These are phyloP conservation scores for Zopfochytrium polystomum DNA, from an alignment of 371 early-diverging fungal species.

Conservation along the genomic window DNA sequence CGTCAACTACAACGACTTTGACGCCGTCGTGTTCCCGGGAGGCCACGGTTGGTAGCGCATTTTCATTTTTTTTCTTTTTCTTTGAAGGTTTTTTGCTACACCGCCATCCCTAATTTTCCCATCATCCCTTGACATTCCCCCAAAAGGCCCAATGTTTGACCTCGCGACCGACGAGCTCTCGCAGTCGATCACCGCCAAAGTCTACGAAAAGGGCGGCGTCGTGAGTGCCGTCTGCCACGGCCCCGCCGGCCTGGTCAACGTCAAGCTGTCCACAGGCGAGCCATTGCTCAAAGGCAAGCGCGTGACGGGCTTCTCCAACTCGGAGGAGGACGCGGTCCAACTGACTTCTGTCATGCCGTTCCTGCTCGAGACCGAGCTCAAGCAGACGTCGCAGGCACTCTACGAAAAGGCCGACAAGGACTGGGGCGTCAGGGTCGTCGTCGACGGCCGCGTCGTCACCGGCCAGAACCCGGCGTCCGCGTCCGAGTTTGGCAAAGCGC, in stretches of 20 bases:
- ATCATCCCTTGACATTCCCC: not conserved
- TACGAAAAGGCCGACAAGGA: constrained; percentile 43
- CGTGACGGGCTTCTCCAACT: constrained; percentile 48
- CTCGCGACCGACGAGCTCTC: constrained; percentile 38
- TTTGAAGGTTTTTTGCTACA: not conserved
- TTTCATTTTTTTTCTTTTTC: not conserved
- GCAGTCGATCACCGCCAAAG: constrained; percentile 28
- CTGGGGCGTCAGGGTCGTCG: constrained; percentile 36
- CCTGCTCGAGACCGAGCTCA: constrained; percentile 40
- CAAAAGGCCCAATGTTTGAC: constrained; percentile 43
- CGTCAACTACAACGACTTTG: constrained; percentile 24
- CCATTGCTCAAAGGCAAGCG: constrained; percentile 42
- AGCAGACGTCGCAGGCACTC: constrained; percentile 37
- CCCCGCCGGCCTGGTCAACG: constrained; percentile 45
- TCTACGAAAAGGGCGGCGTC: constrained; percentile 42
- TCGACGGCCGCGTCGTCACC: constrained; percentile 48
- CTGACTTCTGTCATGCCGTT: constrained; percentile 27
- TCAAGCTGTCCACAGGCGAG: constrained; percentile 38
- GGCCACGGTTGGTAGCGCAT: constrained; percentile 41
- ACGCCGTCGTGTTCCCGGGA: constrained; percentile 48
- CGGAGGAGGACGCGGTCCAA: constrained; percentile 43
- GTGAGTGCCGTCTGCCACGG: constrained; percentile 53
- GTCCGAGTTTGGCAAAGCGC: constrained; percentile 3
- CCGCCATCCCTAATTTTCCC: not conserved
- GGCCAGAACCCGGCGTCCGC: constrained; percentile 25